Base-by-base conservation (phyloP, 2,329 filamentous ascomycete genomes). In the Beauveria asiatica region DNA sequence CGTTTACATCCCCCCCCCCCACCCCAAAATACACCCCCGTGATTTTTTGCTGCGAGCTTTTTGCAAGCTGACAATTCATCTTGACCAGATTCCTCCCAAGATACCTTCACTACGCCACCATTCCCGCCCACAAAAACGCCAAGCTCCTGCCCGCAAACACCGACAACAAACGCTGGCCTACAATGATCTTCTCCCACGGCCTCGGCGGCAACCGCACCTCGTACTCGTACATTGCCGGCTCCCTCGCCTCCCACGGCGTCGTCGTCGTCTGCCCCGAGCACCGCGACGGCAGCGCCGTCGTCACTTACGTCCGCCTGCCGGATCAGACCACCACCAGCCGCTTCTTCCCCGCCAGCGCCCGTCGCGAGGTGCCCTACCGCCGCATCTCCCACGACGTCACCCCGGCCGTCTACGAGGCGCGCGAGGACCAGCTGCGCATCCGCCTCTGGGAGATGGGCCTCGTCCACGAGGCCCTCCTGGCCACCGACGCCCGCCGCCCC, bases 151-250 rank as follows among this genome's bases (percentile, higher is more conserved):
- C 76, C 61, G 68, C 83, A 61, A 67, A 75, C 11, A 74, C 77
- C 3, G 68, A 76, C 4, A 73, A 76, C 61, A 75, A 78, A 60
- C 77, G 84, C 75, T 94, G 89, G 87, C 90, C 91, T 0, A 88
- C 90, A 0, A 85, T 91, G 76, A 78, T 96, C 63, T 95, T 96
- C 73, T 94, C 90, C 1, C 91, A 96, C 69, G 91, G 91, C 1
- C 78, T 96, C 1, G 91, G 89, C 42, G 91, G 91, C 42, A 87
- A 84, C 62, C 82, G 89, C 65, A 94, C 94, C 67, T 85, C 89
- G 11, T 96, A 96, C 75, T 93, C 89, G n/a, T 87, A 92, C 68
- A 75, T 95, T 25, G 87, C 83, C 19, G 89, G 89, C 17, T 90
- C 89, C 0, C 75, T 96, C 30, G 89, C 91, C 5, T 91, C 88